Evolutionary conservation across 306 rosid species (phyloP).

Genomic region (Trichosanthes cucumerina): DNA sequence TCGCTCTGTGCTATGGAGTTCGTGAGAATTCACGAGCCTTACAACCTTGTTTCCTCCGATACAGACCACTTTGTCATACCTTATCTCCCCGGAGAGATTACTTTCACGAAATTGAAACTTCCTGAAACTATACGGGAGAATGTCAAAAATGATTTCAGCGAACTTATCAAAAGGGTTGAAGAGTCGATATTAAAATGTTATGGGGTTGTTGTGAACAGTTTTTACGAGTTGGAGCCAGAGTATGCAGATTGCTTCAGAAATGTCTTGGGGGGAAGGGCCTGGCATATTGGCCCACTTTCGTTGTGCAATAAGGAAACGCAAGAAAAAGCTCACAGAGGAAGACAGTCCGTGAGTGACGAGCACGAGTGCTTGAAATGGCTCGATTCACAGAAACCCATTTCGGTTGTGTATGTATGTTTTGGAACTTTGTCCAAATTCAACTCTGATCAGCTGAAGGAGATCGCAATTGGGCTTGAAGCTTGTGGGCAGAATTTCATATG

Average conservation of each 20-base stretch:
- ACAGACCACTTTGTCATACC: constrained; percentile 34
- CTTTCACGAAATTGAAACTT: constrained; percentile 23
- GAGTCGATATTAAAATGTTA: constrained; percentile 1
- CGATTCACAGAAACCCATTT: constrained; percentile 14
- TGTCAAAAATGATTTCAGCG: not conserved
- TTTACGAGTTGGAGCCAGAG: not conserved
- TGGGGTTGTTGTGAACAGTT: constrained; percentile 8
- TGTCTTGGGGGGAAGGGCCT: constrained; percentile 4
- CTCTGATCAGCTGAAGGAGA: constrained; percentile 12
- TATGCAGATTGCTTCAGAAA: constrained; percentile 2
- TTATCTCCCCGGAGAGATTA: constrained; percentile 29
- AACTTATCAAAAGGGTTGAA: not conserved
- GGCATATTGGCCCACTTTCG: constrained; percentile 20
- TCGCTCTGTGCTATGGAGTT: constrained; percentile 21
- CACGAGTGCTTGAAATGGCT: constrained; percentile 25
- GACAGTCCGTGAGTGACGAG: constrained; percentile 12
- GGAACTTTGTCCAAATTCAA: constrained; percentile 18
- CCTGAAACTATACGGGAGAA: not conserved
- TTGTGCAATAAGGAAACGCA: constrained; percentile 12
- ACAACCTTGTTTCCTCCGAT: constrained; percentile 24
- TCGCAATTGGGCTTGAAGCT: constrained; percentile 16
- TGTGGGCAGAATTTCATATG: constrained; percentile 6
- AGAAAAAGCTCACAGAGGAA: constrained; percentile 17
- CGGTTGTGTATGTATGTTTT: constrained; percentile 26
- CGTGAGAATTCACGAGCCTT: constrained; percentile 24